These are phyloP conservation scores for Cnidoscolus chayamansa DNA, from an alignment of 441 rosid genomes.

Conservation along the genomic window DNA sequence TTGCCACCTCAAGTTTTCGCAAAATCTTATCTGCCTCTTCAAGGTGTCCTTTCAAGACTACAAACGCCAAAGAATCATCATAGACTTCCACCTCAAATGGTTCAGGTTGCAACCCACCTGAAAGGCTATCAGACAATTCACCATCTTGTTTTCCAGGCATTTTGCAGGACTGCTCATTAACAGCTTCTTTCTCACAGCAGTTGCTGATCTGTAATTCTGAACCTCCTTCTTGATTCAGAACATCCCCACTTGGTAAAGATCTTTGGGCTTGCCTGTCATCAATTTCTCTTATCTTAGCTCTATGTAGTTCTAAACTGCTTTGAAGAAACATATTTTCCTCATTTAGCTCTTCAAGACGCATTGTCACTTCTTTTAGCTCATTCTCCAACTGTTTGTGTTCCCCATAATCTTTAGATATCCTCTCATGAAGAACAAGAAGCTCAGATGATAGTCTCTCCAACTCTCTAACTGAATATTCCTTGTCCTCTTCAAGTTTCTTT, in stretches of 20 bases:
- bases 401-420: conserved; percentile 43
- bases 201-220: conserved; percentile 25
- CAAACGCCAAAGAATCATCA: conserved; percentile 44
- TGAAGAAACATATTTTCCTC: conserved; percentile 52
- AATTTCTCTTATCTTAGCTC: conserved; percentile 41
- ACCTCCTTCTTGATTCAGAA: conserved; percentile 31
- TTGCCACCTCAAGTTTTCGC: conserved; percentile 59
- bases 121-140: conserved; percentile 23
- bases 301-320: conserved; percentile 43
- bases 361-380: conserved; percentile 46
- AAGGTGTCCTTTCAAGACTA: conserved; percentile 44
- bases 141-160: conserved; percentile 27
- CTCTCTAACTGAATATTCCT: conserved; percentile 29
- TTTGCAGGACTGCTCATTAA: conserved; percentile 29
- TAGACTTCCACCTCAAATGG: conserved; percentile 34
- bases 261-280: conserved; percentile 31
- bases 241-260: conserved; percentile 28
- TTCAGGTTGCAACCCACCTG: conserved; percentile 20
- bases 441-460: conserved; percentile 59
- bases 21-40: conserved; percentile 55
- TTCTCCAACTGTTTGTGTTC: conserved; percentile 41
- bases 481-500: conserved; percentile 37
- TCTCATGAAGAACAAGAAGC: conserved; percentile 54
- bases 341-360: conserved; percentile 47
- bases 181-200: conserved; percentile 28